phyloP scores from a whole-genome alignment of 306 rosid genomes.

The Nissolia schottii region DNA sequence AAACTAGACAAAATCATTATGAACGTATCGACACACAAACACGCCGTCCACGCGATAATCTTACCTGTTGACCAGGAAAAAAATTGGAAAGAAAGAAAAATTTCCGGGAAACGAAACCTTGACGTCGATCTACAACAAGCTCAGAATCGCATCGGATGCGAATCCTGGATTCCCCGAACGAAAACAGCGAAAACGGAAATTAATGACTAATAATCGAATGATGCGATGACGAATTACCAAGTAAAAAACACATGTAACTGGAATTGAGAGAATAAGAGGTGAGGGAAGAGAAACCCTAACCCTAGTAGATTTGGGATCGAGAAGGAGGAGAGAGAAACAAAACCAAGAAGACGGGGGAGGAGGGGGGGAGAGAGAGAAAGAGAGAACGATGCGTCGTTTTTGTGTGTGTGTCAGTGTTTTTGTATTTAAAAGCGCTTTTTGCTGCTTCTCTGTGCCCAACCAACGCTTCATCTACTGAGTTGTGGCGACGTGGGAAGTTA shows the following conservation, averaged over 20 bases:
- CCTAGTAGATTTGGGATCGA: constrained; percentile 49
- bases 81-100: not conserved
- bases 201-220: not conserved
- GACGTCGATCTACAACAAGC: constrained; percentile 42
- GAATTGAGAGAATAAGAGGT: not conserved
- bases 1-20: not conserved
- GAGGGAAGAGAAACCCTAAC: constrained; percentile 52
- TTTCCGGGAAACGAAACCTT: constrained; percentile 39
- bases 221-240: not conserved
- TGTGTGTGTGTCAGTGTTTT: constrained; percentile 19
- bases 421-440: constrained; percentile 35
- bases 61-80: constrained; percentile 32
- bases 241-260: not conserved
- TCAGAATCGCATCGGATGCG: constrained; percentile 51
- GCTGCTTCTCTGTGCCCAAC: constrained; percentile 43
- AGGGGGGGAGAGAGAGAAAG: constrained; percentile 15
- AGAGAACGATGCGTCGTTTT: constrained; percentile 31
- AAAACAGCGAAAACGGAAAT: not conserved
- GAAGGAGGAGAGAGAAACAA: constrained; percentile 46
- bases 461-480: constrained; percentile 35
- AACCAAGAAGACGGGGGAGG: constrained; percentile 13
- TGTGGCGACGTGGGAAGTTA: constrained; percentile 44
- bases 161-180: constrained; percentile 23
- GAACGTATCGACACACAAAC: not conserved
- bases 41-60: not conserved